phyloP scores from a whole-genome alignment of 2,329 filamentous ascomycete genomes.

The Diaporthe caulivora region DNA sequence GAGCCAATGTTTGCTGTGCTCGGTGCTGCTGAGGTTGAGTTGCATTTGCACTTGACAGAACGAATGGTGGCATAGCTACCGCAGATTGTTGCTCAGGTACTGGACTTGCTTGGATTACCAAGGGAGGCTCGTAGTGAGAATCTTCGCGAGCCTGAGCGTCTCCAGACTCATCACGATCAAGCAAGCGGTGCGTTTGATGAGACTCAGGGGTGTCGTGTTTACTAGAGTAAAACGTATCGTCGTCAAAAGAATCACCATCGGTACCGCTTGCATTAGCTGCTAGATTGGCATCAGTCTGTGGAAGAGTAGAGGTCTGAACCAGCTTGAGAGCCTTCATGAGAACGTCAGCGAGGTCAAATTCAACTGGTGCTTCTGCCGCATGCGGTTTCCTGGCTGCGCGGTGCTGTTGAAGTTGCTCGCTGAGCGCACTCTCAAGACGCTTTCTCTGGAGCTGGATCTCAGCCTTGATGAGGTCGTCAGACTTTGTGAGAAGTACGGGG shows the following conservation, averaged over 20 bases:
- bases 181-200: constrained; percentile 61
- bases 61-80: constrained; percentile 33
- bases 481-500: constrained; percentile 87
- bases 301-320: constrained; percentile 75
- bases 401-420: constrained; percentile 80
- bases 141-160: constrained; percentile 54
- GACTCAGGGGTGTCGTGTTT: constrained; percentile 82
- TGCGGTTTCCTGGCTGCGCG: constrained; percentile 59
- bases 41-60: constrained; percentile 27
- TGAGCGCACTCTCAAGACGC: constrained; percentile 81
- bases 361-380: constrained; percentile 65
- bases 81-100: constrained; percentile 36
- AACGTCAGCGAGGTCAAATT: constrained; percentile 80
- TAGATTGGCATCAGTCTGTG: constrained; percentile 67
- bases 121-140: constrained; percentile 51
- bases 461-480: constrained; percentile 84
- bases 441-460: constrained; percentile 85
- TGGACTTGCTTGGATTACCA: constrained; percentile 44
- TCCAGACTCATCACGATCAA: constrained; percentile 51
- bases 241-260: constrained; percentile 86
- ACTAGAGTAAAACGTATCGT: constrained; percentile 97
- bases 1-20: constrained; percentile 11
- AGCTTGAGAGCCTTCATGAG: constrained; percentile 77
- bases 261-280: constrained; percentile 68
- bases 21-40: constrained; percentile 34